phyloP scores from a whole-genome alignment of 768 basidiomycete genomes.

The Stropharia rugosoannulata region DNA sequence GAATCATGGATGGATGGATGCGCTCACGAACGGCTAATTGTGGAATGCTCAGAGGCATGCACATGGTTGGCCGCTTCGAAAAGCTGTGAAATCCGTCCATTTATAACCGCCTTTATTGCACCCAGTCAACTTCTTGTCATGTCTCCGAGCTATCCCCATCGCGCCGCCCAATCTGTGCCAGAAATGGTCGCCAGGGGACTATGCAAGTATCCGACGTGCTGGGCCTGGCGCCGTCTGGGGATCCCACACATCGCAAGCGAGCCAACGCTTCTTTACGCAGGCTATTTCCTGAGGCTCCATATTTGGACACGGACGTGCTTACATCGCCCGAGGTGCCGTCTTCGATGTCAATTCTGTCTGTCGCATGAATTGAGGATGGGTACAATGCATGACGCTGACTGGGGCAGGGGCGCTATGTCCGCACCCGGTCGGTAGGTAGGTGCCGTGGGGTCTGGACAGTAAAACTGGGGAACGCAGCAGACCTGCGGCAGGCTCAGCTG shows the following conservation, averaged over 20 bases:
- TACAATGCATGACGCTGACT: background rate
- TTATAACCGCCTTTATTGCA: conserved; percentile 5
- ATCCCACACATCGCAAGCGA: conserved; percentile 8
- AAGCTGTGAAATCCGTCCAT: conserved; percentile 14
- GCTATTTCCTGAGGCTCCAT: conserved; percentile 5
- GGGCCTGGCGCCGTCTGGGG: background rate
- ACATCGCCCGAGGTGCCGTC: conserved; percentile 5
- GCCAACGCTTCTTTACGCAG: conserved; percentile 3
- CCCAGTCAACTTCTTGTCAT: background rate
- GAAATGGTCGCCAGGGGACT: conserved; percentile 10
- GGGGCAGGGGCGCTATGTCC: conserved; percentile 7
- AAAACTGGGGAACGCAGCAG: background rate
- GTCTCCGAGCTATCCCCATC: conserved; percentile 19
- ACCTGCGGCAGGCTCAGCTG: conserved; percentile 1
- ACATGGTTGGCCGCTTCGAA: conserved; percentile 16
- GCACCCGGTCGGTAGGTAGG: conserved; percentile 3
- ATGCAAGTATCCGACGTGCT: background rate
- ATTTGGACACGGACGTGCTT: conserved; percentile 5
- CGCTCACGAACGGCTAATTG: background rate
- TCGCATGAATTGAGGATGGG: conserved; percentile 7
- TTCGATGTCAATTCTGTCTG: conserved; percentile 5
- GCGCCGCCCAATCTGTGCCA: conserved; percentile 7
- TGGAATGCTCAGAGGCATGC: conserved; percentile 9
- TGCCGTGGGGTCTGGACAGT: background rate
- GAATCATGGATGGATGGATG: conserved; percentile 2